These are phyloP conservation scores for Neofusicoccum parvum DNA, from an alignment of 2,329 filamentous ascomycete genomes.

Conservation along the genomic window DNA sequence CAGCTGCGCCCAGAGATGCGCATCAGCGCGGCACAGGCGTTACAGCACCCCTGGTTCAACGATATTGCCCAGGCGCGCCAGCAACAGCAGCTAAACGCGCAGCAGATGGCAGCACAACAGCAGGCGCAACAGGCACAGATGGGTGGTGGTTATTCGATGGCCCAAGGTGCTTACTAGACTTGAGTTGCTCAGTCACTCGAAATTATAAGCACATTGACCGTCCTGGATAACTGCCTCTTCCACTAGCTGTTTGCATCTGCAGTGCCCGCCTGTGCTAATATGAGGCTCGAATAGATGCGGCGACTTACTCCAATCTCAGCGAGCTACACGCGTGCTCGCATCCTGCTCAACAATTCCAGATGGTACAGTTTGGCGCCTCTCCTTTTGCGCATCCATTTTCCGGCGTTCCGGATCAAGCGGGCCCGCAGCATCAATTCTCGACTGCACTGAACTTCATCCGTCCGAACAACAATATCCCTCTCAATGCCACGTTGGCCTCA, in stretches of 20 bases:
- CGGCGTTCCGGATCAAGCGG: too few species aligned
- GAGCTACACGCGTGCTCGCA: too few species aligned
- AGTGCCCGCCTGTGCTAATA: constrained; percentile 4
- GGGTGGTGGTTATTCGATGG: constrained; percentile 38
- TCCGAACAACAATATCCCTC: not conserved
- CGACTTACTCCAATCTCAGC: too few species aligned
- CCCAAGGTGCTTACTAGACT: constrained; percentile 41
- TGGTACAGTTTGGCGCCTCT: too few species aligned
- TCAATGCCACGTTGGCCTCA: not conserved
- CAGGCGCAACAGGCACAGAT: constrained; percentile 42
- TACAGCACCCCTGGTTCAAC: constrained; percentile 90
- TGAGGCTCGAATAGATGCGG: too few species aligned
- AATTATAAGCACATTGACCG: not conserved
- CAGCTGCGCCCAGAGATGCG: constrained; percentile 90
- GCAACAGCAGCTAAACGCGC: constrained; percentile 39
- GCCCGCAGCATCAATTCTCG: too few species aligned
- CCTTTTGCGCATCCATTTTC: too few species aligned
- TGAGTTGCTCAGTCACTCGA: not conserved
- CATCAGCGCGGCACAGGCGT: constrained; percentile 81
- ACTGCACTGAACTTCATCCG: too few species aligned
- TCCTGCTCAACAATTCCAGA: too few species aligned
- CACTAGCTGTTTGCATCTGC: not conserved
- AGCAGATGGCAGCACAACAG: constrained; percentile 36
- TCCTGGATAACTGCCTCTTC: constrained; percentile 1
- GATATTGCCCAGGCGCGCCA: constrained; percentile 52